These are phyloP conservation scores for Dioscorea zingiberensis DNA, from an alignment of 106 monocot species.

Conservation along the genomic window DNA sequence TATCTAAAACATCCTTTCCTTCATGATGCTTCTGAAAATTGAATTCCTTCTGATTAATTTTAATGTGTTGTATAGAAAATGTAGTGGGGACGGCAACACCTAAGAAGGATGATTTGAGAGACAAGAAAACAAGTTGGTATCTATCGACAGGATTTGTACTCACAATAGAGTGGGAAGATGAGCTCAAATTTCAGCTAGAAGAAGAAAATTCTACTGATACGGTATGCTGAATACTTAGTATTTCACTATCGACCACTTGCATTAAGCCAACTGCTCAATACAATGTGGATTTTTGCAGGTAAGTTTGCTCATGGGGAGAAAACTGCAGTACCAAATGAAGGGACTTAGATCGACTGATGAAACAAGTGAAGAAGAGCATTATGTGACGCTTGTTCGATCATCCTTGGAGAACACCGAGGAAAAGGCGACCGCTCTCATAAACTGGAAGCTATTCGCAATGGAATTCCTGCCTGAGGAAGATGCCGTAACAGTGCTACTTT, in stretches of 20 bases:
- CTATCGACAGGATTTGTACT: conserved; percentile 76
- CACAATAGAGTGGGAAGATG: conserved; percentile 52
- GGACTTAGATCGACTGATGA: conserved; percentile 6
- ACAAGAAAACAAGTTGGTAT: conserved; percentile 45
- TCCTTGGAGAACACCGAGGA: conserved; percentile 36
- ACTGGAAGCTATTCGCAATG: conserved; percentile 70
- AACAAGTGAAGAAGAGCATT: conserved; percentile 52
- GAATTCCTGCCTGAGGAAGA: conserved; percentile 94
- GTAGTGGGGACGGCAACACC: conserved; percentile 66
- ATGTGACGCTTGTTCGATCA: conserved; percentile 55
- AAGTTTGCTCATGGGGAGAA: conserved; percentile 54
- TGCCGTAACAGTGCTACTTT: conserved; percentile 59
- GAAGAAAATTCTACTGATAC: conserved; percentile 38
- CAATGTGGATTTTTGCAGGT: conserved; percentile 19
- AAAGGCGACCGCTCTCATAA: conserved; percentile 82
- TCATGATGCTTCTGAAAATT: not conserved
- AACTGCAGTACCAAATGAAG: conserved; percentile 55
- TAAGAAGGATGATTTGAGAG: conserved; percentile 34
- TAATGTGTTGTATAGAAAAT: conserved; percentile 42
- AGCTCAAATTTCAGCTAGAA: conserved; percentile 41
- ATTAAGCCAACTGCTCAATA: not conserved
- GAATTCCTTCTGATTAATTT: not conserved
- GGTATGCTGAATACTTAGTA: conserved; percentile 21
- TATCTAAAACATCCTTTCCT: too few relatives aligned
- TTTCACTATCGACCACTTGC: not conserved